phyloP scores from a whole-genome alignment of 169 alveolate species.

The Plasmodium chabaudi region DNA sequence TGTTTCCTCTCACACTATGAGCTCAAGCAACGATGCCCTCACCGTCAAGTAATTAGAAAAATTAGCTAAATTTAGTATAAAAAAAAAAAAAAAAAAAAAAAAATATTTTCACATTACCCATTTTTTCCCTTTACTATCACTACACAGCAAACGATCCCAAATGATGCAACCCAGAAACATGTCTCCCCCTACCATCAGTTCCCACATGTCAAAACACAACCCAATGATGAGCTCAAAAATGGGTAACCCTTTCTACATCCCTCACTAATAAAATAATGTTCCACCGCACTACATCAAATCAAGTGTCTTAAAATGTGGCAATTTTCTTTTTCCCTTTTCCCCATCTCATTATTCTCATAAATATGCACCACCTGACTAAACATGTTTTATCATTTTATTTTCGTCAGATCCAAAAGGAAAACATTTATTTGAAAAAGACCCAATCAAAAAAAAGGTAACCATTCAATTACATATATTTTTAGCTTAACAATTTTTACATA shows the following conservation, averaged over 20 bases:
- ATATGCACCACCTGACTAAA: too few relatives aligned
- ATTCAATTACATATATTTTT: not conserved
- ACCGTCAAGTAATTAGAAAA: not conserved
- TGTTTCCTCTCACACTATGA: not conserved
- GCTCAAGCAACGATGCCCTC: not conserved
- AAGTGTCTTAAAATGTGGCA: not conserved
- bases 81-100: too few relatives aligned
- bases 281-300: not conserved
- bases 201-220: constrained; percentile 23
- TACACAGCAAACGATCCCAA: constrained; percentile 30
- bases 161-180: constrained; percentile 27
- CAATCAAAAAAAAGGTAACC: constrained; percentile 59
- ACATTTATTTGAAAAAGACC: constrained; percentile 72
- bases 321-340: too few relatives aligned
- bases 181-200: constrained; percentile 26
- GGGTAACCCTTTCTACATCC: constrained; percentile 35
- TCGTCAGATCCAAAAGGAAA: constrained; percentile 57
- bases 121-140: not conserved
- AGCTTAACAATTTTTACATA: not conserved
- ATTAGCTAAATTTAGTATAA: not conserved
- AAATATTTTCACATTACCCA: not conserved
- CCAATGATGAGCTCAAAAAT: constrained; percentile 31
- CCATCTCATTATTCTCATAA: too few relatives aligned
- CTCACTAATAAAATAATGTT: not conserved
- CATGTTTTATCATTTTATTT: not conserved